A percentile compares a stretch with the other conserved stretches of the same genome.
These are phyloP conservation scores for Asclepias syriaca DNA, from an alignment of 257 asterid genomes.

Conservation along the genomic window DNA sequence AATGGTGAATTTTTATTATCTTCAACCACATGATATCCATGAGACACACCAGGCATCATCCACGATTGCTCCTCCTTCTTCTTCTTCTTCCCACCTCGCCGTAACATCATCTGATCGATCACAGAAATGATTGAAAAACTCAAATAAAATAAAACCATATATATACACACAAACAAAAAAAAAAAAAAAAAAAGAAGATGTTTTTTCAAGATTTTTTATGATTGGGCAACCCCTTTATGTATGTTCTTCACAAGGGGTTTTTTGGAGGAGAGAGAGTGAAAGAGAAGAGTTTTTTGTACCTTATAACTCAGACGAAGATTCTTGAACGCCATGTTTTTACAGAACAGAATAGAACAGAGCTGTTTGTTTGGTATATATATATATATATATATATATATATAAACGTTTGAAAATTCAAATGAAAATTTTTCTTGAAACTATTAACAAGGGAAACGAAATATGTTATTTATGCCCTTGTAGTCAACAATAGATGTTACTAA, in stretches of 20 bases:
- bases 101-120: background rate
- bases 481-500: constrained; percentile 14
- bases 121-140: no score
- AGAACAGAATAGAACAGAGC: background rate
- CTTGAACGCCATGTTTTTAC: constrained; percentile 36
- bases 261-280: no score
- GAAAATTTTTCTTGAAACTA: background rate
- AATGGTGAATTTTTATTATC: constrained; percentile 4
- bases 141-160: no score
- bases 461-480: constrained; percentile 9
- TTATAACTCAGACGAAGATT: constrained; percentile 42
- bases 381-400: background rate
- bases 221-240: background rate
- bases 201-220: background rate
- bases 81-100: constrained; percentile 25
- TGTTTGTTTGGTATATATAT: background rate
- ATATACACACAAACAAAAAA: no score
- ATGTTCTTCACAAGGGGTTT: background rate
- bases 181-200: no score
- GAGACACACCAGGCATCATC: constrained; percentile 41
- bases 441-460: background rate
- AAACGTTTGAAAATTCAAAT: background rate
- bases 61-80: constrained; percentile 27
- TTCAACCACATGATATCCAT: constrained; percentile 34
- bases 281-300: constrained; percentile 24